A percentile compares a stretch with the other conserved stretches of the same genome.
These are phyloP conservation scores for Arthromyces matolae DNA, from an alignment of 768 basidiomycete genomes.

Conservation along the genomic window DNA sequence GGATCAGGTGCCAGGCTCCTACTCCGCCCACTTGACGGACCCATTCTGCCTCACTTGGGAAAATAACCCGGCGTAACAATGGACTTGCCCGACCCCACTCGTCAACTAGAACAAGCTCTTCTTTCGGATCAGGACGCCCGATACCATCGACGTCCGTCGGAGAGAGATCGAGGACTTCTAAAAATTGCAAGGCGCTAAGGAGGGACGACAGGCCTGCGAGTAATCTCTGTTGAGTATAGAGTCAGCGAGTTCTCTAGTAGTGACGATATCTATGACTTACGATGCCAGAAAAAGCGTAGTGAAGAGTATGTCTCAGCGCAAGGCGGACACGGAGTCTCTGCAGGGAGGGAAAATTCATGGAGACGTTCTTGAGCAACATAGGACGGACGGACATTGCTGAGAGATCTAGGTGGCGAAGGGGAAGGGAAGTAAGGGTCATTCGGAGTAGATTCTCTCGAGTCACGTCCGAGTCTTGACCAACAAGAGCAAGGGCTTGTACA, in stretches of 20 bases:
- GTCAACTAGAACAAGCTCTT: conserved; percentile 49
- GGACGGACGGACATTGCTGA: conserved; percentile 59
- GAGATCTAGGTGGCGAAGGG: conserved; percentile 54
- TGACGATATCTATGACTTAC: conserved; percentile 38
- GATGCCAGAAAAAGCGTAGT: conserved; percentile 60
- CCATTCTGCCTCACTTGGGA: conserved; percentile 58
- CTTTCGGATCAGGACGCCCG: conserved; percentile 38
- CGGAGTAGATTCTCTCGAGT: conserved; percentile 47
- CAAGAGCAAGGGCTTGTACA: conserved; percentile 50
- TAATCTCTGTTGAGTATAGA: conserved; percentile 38
- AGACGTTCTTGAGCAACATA: conserved; percentile 51
- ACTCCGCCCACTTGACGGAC: conserved; percentile 26
- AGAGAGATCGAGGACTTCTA: conserved; percentile 56
- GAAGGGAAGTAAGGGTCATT: conserved; percentile 45
- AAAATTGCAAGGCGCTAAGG: conserved; percentile 43
- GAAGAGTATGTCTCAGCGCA: conserved; percentile 62
- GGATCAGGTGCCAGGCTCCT: conserved; percentile 28
- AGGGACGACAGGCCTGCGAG: conserved; percentile 59
- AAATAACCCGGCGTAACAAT: conserved; percentile 47
- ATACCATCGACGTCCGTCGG: conserved; percentile 50
- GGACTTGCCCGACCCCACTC: conserved; percentile 57
- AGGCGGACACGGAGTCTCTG: conserved; percentile 52
- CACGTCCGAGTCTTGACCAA: conserved; percentile 54
- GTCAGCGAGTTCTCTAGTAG: neutral
- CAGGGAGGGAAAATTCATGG: conserved; percentile 45